A percentile compares a stretch with the other conserved stretches of the same genome.
Evolutionary conservation across 495 filamentous ascomycete genomes (phyloP).

Genomic region (Aspergillus avenaceus): DNA sequence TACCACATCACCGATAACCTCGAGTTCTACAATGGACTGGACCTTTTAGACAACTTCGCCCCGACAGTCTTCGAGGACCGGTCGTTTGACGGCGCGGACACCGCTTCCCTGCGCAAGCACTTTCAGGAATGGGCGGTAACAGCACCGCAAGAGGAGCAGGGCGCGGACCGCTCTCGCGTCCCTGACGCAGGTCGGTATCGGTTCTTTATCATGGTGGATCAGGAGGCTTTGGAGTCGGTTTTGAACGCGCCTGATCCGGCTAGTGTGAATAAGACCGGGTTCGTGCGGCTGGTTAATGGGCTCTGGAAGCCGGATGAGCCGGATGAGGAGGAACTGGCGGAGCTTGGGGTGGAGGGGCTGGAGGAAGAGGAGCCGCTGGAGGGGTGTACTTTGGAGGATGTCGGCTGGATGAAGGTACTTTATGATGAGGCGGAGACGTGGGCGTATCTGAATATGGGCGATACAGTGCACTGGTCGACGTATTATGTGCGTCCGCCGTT

Average conservation of each 20-base stretch:
- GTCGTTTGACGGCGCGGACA: constrained; percentile 24
- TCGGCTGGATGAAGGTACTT: constrained; percentile 26
- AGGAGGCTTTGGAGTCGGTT: constrained; percentile 23
- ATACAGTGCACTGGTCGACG: too few species aligned
- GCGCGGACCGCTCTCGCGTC: too few species aligned
- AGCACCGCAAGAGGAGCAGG: constrained; percentile 12
- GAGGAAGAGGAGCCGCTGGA: constrained; percentile 10
- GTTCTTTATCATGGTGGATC: constrained; percentile 23
- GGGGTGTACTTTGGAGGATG: constrained; percentile 21
- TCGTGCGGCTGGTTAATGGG: constrained; percentile 19
- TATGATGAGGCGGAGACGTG: constrained; percentile 3
- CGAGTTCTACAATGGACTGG: constrained; percentile 19
- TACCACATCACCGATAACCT: constrained; percentile 11
- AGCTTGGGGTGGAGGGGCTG: neutral
- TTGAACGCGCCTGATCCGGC: constrained; percentile 5
- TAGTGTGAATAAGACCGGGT: constrained; percentile 1
- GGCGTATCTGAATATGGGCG: too few species aligned
- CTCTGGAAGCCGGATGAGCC: constrained; percentile 12
- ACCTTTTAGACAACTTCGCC: constrained; percentile 25
- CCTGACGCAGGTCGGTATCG: constrained; percentile 16
- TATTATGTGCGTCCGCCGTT: too few species aligned
- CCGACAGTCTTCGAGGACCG: constrained; percentile 26
- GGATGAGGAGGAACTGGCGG: neutral
- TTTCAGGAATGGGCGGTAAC: constrained; percentile 23
- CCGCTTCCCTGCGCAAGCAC: constrained; percentile 19